Evolutionary conservation across 495 filamentous ascomycete species (phyloP).

Genomic region (Usnea hakonensis): DNA sequence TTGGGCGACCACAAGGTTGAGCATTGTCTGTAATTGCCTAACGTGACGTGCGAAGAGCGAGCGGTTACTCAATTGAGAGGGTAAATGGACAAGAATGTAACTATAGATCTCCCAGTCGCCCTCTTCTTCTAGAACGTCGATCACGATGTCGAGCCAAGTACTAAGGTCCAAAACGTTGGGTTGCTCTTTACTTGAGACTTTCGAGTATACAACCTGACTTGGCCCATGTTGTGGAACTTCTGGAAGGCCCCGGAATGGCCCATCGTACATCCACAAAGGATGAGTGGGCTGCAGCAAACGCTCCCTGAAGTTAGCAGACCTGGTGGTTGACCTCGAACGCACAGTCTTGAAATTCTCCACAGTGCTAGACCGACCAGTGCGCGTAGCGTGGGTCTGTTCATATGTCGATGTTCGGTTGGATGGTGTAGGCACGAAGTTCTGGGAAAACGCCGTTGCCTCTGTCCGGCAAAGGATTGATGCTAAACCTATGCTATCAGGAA

Average conservation of each 20-base stretch:
- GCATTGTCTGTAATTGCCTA: slow-evolving; percentile 66
- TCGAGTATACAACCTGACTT: slow-evolving; percentile 39
- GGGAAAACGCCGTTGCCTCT: slow-evolving; percentile 33
- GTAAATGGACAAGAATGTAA: slow-evolving; percentile 79
- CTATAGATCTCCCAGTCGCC: slow-evolving; percentile 93
- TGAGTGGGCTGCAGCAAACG: slow-evolving; percentile 36
- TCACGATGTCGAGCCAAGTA: slow-evolving; percentile 68
- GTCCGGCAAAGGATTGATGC: slow-evolving; percentile 66
- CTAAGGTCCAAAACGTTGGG: slow-evolving; percentile 50
- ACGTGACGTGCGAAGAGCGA: slow-evolving; percentile 68
- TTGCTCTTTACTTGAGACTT: slow-evolving; percentile 19
- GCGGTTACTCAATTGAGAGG: slow-evolving; percentile 81
- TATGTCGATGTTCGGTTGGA: slow-evolving; percentile 18
- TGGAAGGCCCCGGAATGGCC: slow-evolving; percentile 41
- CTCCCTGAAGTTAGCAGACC: slow-evolving; percentile 22
- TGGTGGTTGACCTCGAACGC: slow-evolving; percentile 32
- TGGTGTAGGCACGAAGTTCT: slow-evolving; percentile 8
- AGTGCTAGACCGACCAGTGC: slow-evolving; percentile 22
- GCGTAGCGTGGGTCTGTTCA: slow-evolving; percentile 24
- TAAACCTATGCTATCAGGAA: slow-evolving; percentile 60
- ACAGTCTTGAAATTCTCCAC: slow-evolving; percentile 18
- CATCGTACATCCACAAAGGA: slow-evolving; percentile 50
- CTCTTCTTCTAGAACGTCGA: slow-evolving; percentile 64
- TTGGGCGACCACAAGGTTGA: slow-evolving; percentile 71
- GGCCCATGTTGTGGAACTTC: slow-evolving; percentile 42